Evolutionary conservation across 2,329 filamentous ascomycete genomes (phyloP), one percentile per base, ranked within the genome.

Genomic region (Triangularia verruculosa): DNA sequence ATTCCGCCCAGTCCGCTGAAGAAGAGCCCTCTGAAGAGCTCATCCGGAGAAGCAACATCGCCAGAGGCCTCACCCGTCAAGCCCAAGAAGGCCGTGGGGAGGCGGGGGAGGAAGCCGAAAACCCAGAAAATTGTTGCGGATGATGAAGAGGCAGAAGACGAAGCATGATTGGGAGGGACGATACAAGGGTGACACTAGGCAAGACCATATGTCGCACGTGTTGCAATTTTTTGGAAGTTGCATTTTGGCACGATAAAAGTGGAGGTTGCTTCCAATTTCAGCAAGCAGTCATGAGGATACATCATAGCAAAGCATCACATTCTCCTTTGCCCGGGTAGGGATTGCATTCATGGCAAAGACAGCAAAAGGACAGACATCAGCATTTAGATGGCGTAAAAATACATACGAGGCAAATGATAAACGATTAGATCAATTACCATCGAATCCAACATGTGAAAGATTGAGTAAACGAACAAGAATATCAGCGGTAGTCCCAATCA

Each of bases 101-200:
- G 54, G 4, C 66, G 65, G 47, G 54, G 63, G 8, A 66, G 60
- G 43, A 66, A 65, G 59, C 61, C 64, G 56, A 69, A 67, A 55
- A 12, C 20, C 39, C 39, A 47, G 39, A 64, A 62, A 56, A 47
- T 56, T 11, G 47, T 68, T 2, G 34, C 68, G 11, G 51, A 61
- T 61, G 62, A 66, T 27, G 69, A 69, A 17, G 68, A 68, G 4
- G 65, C 63, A 17, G 63, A 22, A 17, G 68, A 67, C 27, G 69
- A 67, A 52, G 17, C 63, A 69, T 43, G 65, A 57, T 32, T 6
- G 30, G 13, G 30, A 12, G 30, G 30, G 30, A 12, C 7, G 4
- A 28, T 28, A 28, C 9, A 28, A 28, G 27, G 27, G 27, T 5
- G 27, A 28, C 9, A 9, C 5, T 9, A 4, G 27, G 34, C 34